Evolutionary conservation across 1,284 basidiomycete species (phyloP), one percentile per base, ranked within the genome.

Genomic region (Ustilago crameri): DNA sequence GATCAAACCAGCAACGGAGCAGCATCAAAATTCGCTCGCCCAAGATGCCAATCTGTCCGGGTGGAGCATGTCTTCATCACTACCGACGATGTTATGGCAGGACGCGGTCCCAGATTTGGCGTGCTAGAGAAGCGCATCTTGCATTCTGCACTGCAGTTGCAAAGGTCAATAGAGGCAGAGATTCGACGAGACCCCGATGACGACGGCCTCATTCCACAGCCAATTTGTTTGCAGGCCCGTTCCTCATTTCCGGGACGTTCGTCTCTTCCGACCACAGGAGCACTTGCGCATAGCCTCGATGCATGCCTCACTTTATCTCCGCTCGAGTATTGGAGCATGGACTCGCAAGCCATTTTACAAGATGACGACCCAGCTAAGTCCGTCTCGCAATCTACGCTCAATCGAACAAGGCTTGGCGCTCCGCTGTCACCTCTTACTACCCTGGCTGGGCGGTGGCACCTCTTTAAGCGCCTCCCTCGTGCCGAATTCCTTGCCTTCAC

Each of bases 1-100:
- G 27, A 35, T 10, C 24, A 22, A 14, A 8, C 62, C 15, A 3
- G 30, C 15, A n/a, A 20, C 15, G 32, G 57, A 9, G 20, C 45
- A 5, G 12, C 40, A 5, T 22, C 58, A 3, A 8, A 57, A 1
- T 48, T 53, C 26, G 61, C 58, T n/a, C 66, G 59, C 7, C 71
- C 63, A 9, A 63, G 63, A 14, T 76, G 74, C 27, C 60, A 63
- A 4, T 51, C 52, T 9, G 53, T 76, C 5, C 69, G 70, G 10
- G 73, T 82, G 38, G 80, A 78, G 24, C 81, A 82, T 53, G 75
- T 81, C 54, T 73, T 82, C 32, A 49, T 82, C 41, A 82, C 81
- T 14, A 76, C 81, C 30, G 78, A 82, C 49, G 75, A 78, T 26
- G 69, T 80, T 34, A 74, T 79, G 49, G 59, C 60, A 5, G 80